These are phyloP conservation scores for Tricholoma matsutake DNA, from an alignment of 768 basidiomycete species.

Conservation along the genomic window DNA sequence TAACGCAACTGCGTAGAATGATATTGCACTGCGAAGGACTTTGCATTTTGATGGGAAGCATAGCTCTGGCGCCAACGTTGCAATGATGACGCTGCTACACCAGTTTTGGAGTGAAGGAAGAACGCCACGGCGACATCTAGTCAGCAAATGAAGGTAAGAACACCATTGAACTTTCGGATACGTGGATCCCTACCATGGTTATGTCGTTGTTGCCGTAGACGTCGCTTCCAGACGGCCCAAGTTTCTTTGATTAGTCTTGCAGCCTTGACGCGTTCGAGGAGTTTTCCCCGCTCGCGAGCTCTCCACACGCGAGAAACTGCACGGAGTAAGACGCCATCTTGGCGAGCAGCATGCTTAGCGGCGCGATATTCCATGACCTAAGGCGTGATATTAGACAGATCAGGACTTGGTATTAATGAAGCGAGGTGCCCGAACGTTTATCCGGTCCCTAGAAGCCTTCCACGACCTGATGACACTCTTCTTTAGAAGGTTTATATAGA, in stretches of 20 bases:
- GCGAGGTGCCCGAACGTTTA: conserved; percentile 40
- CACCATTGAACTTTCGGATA: neutral
- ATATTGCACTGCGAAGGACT: conserved; percentile 47
- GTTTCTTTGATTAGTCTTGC: conserved; percentile 42
- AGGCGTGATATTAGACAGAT: neutral
- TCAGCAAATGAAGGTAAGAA: conserved; percentile 5
- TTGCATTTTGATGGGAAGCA: conserved; percentile 43
- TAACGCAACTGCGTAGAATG: conserved; percentile 39
- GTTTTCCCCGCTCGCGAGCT: conserved; percentile 58
- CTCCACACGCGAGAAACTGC: conserved; percentile 66
- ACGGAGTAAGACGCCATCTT: conserved; percentile 55
- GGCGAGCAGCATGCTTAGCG: conserved; percentile 51
- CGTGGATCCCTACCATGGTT: conserved; percentile 42
- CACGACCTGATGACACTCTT: conserved; percentile 50
- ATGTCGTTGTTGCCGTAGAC: conserved; percentile 34
- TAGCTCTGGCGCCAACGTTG: conserved; percentile 44
- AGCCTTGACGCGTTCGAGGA: conserved; percentile 51
- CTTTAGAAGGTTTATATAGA: conserved; percentile 39
- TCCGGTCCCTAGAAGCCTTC: conserved; percentile 48
- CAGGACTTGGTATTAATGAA: neutral
- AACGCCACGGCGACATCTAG: conserved; percentile 53
- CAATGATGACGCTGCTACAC: conserved; percentile 33
- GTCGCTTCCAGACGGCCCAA: conserved; percentile 50
- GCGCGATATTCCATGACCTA: conserved; percentile 59
- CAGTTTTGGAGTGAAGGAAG: conserved; percentile 41